These are phyloP conservation scores for Lepidium campestre DNA, from an alignment of 441 rosid species.

Conservation along the genomic window DNA sequence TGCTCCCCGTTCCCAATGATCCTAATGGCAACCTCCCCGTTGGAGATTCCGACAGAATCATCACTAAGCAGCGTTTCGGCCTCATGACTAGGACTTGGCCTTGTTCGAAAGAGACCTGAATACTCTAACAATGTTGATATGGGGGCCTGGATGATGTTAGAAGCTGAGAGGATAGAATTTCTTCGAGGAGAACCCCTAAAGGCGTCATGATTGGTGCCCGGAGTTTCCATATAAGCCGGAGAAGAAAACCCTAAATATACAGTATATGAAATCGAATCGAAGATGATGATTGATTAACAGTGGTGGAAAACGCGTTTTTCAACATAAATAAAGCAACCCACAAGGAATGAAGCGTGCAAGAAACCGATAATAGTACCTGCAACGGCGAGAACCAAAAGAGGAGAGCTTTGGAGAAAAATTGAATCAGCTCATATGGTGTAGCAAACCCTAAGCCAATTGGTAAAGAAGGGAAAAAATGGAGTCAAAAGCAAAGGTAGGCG, in stretches of 20 bases:
- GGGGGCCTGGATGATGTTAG: conserved; percentile 86
- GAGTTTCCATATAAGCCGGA: conserved; percentile 61
- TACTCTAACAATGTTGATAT: conserved; percentile 82
- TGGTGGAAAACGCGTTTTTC: neutral
- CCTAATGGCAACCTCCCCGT: conserved; percentile 90
- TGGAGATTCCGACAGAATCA: conserved; percentile 39
- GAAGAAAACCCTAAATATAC: conserved; percentile 45
- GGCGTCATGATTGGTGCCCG: conserved; percentile 47
- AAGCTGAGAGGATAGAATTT: conserved; percentile 62
- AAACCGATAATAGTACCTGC: conserved; percentile 41
- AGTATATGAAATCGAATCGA: conserved; percentile 10
- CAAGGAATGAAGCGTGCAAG: neutral
- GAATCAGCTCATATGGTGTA: conserved; percentile 10
- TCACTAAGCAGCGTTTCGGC: conserved; percentile 42
- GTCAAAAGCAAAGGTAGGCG: neutral
- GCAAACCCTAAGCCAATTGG: conserved; percentile 15
- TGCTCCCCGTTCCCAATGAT: conserved; percentile 78
- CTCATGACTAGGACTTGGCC: conserved; percentile 49
- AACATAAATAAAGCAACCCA: conserved; percentile 3
- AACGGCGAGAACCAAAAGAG: conserved; percentile 48
- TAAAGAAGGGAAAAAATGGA: neutral
- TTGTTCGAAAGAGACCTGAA: conserved; percentile 71
- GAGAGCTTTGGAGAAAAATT: conserved; percentile 17
- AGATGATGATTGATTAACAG: neutral
- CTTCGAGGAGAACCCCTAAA: conserved; percentile 68